A percentile compares a stretch with the other conserved stretches of the same genome.
phyloP scores from a whole-genome alignment of 768 basidiomycete genomes.

The Tephrocybe sp. region DNA sequence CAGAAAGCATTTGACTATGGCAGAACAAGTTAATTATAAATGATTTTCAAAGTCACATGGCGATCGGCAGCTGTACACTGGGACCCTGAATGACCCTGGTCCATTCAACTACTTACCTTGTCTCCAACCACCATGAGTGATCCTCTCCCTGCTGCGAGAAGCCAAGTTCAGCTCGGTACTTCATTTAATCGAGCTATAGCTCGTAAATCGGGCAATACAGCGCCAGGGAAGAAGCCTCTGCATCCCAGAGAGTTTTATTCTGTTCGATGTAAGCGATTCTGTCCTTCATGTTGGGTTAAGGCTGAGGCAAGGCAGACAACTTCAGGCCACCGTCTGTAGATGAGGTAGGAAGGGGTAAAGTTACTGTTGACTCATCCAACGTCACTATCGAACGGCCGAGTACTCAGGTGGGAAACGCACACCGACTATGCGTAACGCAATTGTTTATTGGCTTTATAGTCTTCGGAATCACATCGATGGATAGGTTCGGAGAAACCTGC shows the following conservation, averaged over 20 bases:
- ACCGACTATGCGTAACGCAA: background rate
- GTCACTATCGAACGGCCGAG: constrained; percentile 67
- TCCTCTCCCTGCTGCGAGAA: constrained; percentile 53
- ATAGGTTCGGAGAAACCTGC: constrained; percentile 54
- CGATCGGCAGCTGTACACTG: too few species aligned
- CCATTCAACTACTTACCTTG: constrained; percentile 3
- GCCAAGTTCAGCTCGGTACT: constrained; percentile 56
- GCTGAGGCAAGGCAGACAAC: constrained; percentile 46
- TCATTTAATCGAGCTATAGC: constrained; percentile 66
- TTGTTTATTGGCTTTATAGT: constrained; percentile 27
- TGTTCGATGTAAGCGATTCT: constrained; percentile 60
- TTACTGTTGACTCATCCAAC: constrained; percentile 54
- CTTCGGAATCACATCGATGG: constrained; percentile 53
- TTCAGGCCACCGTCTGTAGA: constrained; percentile 77
- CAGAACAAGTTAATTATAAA: too few species aligned
- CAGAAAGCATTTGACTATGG: too few species aligned
- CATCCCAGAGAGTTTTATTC: constrained; percentile 64
- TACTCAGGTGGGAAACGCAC: constrained; percentile 45
- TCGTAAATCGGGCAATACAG: constrained; percentile 58
- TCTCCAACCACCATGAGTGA: constrained; percentile 33
- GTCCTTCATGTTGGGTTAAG: background rate
- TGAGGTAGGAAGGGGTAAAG: constrained; percentile 56
- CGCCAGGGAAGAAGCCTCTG: constrained; percentile 44
- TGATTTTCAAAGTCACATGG: too few species aligned
- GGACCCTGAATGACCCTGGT: background rate